Evolutionary conservation across 1,284 basidiomycete species (phyloP).

Genomic region (Meripilus lineatus): DNA sequence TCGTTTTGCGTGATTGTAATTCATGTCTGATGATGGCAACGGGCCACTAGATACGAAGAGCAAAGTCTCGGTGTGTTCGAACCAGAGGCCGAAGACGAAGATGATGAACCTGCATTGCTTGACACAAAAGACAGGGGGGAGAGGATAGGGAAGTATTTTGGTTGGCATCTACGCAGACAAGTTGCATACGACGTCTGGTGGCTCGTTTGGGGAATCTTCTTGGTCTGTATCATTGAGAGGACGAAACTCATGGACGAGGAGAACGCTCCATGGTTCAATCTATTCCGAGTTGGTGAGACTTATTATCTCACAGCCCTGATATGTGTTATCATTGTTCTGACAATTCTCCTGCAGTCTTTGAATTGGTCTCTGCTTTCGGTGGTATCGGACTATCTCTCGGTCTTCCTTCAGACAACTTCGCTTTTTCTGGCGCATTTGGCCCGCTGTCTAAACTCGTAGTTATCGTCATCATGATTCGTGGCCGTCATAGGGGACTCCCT

Average conservation of each 20-base stretch:
- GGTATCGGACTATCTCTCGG: constrained; percentile 57
- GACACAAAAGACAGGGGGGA: constrained; percentile 34
- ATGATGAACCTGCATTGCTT: constrained; percentile 41
- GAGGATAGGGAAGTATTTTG: constrained; percentile 50
- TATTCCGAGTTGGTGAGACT: constrained; percentile 41
- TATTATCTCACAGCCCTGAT: not conserved
- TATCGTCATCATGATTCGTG: constrained; percentile 55
- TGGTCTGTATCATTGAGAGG: constrained; percentile 67
- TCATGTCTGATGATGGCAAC: not conserved
- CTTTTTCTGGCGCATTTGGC: constrained; percentile 45
- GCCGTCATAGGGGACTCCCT: constrained; percentile 49
- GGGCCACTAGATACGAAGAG: constrained; percentile 58
- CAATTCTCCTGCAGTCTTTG: constrained; percentile 33
- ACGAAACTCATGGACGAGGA: constrained; percentile 47
- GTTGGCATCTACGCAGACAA: constrained; percentile 66
- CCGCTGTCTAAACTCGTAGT: constrained; percentile 56
- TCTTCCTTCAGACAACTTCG: constrained; percentile 37
- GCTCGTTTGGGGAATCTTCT: constrained; percentile 57
- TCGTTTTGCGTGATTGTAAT: not conserved
- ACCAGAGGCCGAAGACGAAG: constrained; percentile 42
- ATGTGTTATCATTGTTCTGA: not conserved
- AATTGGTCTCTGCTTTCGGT: constrained; percentile 56
- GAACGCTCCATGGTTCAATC: constrained; percentile 56
- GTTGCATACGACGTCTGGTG: constrained; percentile 60
- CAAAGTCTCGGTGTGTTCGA: constrained; percentile 63